phyloP scores from a whole-genome alignment of 768 basidiomycete genomes.

The Calocybe cyanea region DNA sequence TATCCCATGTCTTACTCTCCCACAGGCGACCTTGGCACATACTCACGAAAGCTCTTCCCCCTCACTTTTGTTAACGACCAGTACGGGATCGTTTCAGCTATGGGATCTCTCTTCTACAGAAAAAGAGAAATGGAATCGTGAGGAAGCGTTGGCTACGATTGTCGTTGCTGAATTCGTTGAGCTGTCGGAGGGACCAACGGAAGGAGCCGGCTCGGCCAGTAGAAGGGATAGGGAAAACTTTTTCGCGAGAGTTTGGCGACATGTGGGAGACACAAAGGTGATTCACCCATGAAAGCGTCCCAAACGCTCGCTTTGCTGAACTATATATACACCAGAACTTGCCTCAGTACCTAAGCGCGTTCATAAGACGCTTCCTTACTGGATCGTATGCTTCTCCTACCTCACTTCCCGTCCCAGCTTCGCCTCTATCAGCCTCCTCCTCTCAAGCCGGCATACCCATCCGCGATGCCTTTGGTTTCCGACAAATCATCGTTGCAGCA shows the following conservation, averaged over 20 bases:
- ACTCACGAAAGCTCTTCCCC: conserved; percentile 33
- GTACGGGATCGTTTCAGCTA: conserved; percentile 73
- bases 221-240: conserved; percentile 50
- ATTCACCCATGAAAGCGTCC: not conserved
- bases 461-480: conserved; percentile 83
- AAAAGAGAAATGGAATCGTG: conserved; percentile 67
- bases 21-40: conserved; percentile 39
- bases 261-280: conserved; percentile 61
- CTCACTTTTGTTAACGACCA: conserved; percentile 57
- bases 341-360: conserved; percentile 63
- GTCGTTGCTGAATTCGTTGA: conserved; percentile 69
- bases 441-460: conserved; percentile 25
- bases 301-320: not conserved
- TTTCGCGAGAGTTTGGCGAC: conserved; percentile 46
- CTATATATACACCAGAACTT: conserved; percentile 55
- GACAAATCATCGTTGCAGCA: conserved; percentile 74
- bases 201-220: conserved; percentile 19
- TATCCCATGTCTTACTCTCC: not conserved
- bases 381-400: conserved; percentile 57
- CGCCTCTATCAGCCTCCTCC: conserved; percentile 16
- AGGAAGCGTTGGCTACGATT: conserved; percentile 72
- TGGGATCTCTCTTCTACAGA: conserved; percentile 51
- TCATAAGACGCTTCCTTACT: conserved; percentile 67
- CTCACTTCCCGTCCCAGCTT: conserved; percentile 26
- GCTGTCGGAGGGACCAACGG: conserved; percentile 56